phyloP scores from a whole-genome alignment of 352 stramenopile genomes.

The Globisporangium ultimum region DNA sequence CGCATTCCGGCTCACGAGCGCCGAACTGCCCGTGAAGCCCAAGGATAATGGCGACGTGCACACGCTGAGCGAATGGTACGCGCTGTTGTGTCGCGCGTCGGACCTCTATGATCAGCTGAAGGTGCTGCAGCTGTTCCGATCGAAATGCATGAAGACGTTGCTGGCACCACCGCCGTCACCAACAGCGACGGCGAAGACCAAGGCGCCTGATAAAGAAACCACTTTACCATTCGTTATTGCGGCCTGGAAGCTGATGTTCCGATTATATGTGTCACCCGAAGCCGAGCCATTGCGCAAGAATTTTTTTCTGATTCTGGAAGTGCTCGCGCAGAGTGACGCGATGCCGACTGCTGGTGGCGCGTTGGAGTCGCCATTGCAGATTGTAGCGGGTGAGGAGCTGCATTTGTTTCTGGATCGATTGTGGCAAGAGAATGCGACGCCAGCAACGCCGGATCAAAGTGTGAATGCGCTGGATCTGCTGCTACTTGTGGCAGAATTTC shows the following conservation, averaged over 20 bases:
- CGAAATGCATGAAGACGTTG: slow-evolving; percentile 39
- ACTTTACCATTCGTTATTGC: slow-evolving; percentile 19
- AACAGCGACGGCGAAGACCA: slow-evolving; percentile 8
- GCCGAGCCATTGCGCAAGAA: slow-evolving; percentile 61
- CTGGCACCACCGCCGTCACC: neutral
- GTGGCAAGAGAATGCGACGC: slow-evolving; percentile 15
- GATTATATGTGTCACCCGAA: slow-evolving; percentile 37
- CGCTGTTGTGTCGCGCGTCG: slow-evolving; percentile 22
- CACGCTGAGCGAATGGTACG: slow-evolving; percentile 43
- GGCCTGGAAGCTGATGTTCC: slow-evolving; percentile 59
- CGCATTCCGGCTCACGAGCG: slow-evolving; percentile 24
- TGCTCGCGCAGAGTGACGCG: slow-evolving; percentile 29
- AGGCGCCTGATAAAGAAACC: neutral
- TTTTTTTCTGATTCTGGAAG: slow-evolving; percentile 54
- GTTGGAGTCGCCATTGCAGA: slow-evolving; percentile 12
- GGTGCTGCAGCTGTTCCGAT: slow-evolving; percentile 65
- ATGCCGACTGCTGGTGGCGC: neutral
- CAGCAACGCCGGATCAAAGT: slow-evolving; percentile 18
- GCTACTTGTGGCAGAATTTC: slow-evolving; percentile 59
- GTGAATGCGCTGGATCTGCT: slow-evolving; percentile 47
- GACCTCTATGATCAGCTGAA: slow-evolving; percentile 73
- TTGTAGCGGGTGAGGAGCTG: slow-evolving; percentile 36
- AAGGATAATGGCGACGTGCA: slow-evolving; percentile 12
- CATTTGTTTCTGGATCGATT: slow-evolving; percentile 30
- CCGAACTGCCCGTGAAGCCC: slow-evolving; percentile 19